phyloP scores from a whole-genome alignment of 106 monocot species.

The Narthecium ossifragum region DNA sequence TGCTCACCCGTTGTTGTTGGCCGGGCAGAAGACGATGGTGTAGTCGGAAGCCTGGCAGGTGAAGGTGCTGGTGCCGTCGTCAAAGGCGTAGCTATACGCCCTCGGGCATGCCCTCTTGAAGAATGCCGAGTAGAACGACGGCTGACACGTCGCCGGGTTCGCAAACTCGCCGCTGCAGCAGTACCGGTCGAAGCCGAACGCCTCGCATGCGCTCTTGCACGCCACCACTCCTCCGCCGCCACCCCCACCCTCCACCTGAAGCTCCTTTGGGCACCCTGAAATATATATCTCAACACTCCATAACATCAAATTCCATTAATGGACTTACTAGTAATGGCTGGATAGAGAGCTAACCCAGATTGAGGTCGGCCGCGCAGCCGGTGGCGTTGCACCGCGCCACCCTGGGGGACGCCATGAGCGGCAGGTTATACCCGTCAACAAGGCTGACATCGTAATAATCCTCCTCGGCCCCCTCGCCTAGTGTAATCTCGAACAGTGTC shows the following conservation, averaged over 20 bases:
- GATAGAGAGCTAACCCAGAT: constrained; percentile 29
- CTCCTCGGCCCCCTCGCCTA: constrained; percentile 26
- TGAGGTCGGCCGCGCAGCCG: constrained; percentile 60
- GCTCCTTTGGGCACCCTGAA: constrained; percentile 76
- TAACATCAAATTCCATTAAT: no score
- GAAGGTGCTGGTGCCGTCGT: constrained; percentile 74
- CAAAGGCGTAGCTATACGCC: constrained; percentile 86
- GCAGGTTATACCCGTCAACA: constrained; percentile 74
- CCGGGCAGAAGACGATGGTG: constrained; percentile 57
- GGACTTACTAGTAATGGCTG: not conserved
- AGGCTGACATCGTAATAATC: constrained; percentile 65
- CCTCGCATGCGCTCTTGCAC: constrained; percentile 77
- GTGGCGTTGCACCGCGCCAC: constrained; percentile 43
- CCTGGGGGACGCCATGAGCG: constrained; percentile 40
- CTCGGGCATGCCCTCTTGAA: constrained; percentile 74
- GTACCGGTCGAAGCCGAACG: constrained; percentile 62
- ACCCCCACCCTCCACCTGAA: constrained; percentile 46
- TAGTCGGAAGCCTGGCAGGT: constrained; percentile 71
- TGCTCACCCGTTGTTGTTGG: constrained; percentile 32
- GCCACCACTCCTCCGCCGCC: constrained; percentile 41
- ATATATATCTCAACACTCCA: not conserved
- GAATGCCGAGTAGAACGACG: constrained; percentile 56
- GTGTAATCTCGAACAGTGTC: constrained; percentile 75
- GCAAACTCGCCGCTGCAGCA: constrained; percentile 77
- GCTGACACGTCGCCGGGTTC: constrained; percentile 48